Percentiles rank a stretch among this genome's conserved stretches.
phyloP scores from a whole-genome alignment of 306 rosid genomes.

The Senna tora region DNA sequence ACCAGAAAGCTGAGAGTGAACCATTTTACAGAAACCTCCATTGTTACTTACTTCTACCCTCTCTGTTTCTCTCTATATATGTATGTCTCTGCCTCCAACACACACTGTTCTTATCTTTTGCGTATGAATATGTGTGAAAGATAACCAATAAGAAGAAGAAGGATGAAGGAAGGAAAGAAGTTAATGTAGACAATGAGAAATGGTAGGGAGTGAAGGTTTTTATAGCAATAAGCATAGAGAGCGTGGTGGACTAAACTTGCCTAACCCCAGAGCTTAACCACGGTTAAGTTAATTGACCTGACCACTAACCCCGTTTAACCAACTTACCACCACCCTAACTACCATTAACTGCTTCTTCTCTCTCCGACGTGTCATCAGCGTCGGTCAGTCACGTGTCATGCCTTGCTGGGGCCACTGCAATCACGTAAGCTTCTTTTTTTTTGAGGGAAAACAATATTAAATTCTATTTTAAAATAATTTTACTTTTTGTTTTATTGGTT shows the following conservation, averaged over 20 bases:
- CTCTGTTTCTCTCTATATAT: conserved; percentile 11
- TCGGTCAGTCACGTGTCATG: conserved; percentile 58
- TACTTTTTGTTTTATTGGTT: no score
- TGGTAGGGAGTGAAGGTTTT: conserved; percentile 40
- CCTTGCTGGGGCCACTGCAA: background rate
- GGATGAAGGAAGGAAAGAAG: conserved; percentile 21
- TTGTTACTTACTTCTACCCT: conserved; percentile 34
- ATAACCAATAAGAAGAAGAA: conserved; percentile 8
- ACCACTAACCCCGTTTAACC: conserved; percentile 35
- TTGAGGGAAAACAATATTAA: background rate
- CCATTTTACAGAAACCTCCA: conserved; percentile 50
- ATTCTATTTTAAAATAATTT: no score
- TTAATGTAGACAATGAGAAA: conserved; percentile 45
- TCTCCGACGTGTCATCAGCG: conserved; percentile 47
- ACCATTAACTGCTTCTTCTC: conserved; percentile 58
- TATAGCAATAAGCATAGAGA: conserved; percentile 46
- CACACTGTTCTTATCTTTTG: background rate
- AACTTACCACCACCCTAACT: conserved; percentile 57
- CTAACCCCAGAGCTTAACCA: conserved; percentile 39
- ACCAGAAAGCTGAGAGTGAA: conserved; percentile 37
- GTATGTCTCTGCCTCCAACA: background rate
- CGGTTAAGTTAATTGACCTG: conserved; percentile 49
- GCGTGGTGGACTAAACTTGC: background rate
- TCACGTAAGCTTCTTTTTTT: background rate
- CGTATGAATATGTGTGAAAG: conserved; percentile 1